Conservation (phyloP, 2,329 filamentous ascomycete genomes). For the Apiospora pterosperma region DNA sequence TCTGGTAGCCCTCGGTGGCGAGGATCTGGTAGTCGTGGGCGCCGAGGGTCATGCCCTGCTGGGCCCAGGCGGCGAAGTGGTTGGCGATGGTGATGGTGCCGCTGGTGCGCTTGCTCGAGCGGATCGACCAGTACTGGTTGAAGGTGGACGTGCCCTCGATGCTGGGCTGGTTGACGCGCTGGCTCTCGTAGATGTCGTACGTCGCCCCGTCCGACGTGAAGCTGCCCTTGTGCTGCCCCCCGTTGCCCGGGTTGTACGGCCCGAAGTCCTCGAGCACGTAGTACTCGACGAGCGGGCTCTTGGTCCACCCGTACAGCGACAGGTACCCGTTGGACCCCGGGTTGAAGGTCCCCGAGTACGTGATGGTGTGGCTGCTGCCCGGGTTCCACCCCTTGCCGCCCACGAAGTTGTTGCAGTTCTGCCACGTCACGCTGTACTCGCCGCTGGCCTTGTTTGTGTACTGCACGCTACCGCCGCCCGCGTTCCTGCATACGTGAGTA, state of each 20-base stretch:
- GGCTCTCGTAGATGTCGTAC: slow-evolving; percentile 32
- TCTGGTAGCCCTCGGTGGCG: slow-evolving; percentile 36
- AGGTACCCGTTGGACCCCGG: slow-evolving; percentile 20
- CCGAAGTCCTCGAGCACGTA: slow-evolving; percentile 40
- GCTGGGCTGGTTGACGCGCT: slow-evolving; percentile 36
- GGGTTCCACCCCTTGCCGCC: slow-evolving; percentile 47
- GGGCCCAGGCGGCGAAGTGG: slow-evolving; percentile 28
- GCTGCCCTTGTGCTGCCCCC: slow-evolving; percentile 28
- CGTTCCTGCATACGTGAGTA: neutral
- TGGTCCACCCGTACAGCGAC: slow-evolving; percentile 35
- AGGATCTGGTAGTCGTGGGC: slow-evolving; percentile 30
- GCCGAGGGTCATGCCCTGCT: slow-evolving; percentile 23
- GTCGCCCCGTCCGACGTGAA: slow-evolving; percentile 29
- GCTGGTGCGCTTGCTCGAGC: slow-evolving; percentile 39
- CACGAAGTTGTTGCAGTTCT: slow-evolving; percentile 43
- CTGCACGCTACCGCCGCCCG: slow-evolving; percentile 3
- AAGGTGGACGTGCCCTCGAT: slow-evolving; percentile 46
- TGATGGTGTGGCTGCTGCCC: slow-evolving; percentile 5
- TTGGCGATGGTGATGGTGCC: slow-evolving; percentile 24
- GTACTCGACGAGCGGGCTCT: slow-evolving; percentile 28
- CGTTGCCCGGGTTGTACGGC: slow-evolving; percentile 37
- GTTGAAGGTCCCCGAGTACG: slow-evolving; percentile 1
- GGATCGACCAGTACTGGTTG: slow-evolving; percentile 48
- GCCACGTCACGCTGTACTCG: slow-evolving; percentile 45
- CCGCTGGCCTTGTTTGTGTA: neutral